Base-by-base conservation (phyloP, 441 rosid species). In the Euphorbia corollata region DNA sequence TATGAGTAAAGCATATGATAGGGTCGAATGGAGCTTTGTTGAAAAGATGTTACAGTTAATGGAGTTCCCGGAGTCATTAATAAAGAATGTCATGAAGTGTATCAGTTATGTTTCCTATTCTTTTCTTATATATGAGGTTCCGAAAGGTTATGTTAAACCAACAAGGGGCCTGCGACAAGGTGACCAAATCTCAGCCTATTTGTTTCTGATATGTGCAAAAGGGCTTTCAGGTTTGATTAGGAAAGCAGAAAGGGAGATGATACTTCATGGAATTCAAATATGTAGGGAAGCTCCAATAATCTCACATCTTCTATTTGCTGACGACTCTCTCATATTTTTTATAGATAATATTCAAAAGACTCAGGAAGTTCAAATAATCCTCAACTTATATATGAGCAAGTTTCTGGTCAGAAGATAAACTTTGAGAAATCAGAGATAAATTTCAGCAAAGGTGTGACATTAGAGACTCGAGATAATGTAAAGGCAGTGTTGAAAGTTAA, bases 1-100 rank as follows among this genome's bases (percentile, higher is more conserved):
- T 13, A 59, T 59, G 62, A 59, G 41, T 59, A 24, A 59, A 30
- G 62, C 62, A 2, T 59, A 24, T 59, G 62, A 59, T 59, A 59
- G 62, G 12, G 62, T 59, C 4, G 19, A 59, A 59, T 59, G 41
- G 19, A 0, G 2, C 12, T 59, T 27, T 30, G 6, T 59, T 1
- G 38, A 9, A 1, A 15, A 30, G 4, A n/a, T 59, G 13, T 10
- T 59, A 20, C 1, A 16, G 8, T 4, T 16, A 51, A 51, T 51
- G 56, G 20, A 15, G 4, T 51, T 51, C 8, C 56, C 38, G 0
- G 5, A 15, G 4, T 1, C 15, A 0, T 58, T 22, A 0, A 12
- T 58, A 0, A 1, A 58, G 0, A 38, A 24, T 6, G 30, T 58
- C 0, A 27, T 27, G 9, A 0, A 2, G 0, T 58, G 61, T 12